Percentiles rank a stretch among this genome's conserved stretches.
Evolutionary conservation across 441 rosid genomes (phyloP).

Genomic region (Populus tomentosa): DNA sequence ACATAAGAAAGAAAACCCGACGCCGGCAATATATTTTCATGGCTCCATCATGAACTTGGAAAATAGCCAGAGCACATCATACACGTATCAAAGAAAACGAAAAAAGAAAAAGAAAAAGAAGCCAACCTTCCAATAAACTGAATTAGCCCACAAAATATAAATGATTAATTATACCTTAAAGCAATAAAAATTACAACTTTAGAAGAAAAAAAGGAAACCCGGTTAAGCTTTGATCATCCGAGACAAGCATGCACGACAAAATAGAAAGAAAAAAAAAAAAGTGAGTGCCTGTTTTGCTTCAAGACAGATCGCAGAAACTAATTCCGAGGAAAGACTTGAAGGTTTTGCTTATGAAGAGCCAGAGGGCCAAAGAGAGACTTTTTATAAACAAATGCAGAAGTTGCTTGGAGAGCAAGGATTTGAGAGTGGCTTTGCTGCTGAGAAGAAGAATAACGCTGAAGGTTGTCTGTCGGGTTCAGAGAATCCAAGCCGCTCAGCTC

Average conservation of each 20-base stretch:
- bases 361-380: not conserved
- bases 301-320: not conserved
- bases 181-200: not conserved
- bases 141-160: not conserved
- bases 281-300: too few species aligned
- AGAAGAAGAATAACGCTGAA: not conserved
- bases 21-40: too few species aligned
- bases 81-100: too few species aligned
- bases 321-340: not conserved
- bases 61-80: too few species aligned
- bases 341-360: not conserved
- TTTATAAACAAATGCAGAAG: not conserved
- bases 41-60: too few species aligned
- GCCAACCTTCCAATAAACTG: not conserved
- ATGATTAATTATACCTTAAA: not conserved
- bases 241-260: not conserved
- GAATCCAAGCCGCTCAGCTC: not conserved
- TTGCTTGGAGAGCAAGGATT: not conserved
- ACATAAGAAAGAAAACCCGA: too few species aligned
- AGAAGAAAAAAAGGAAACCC: not conserved
- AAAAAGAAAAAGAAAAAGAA: too few species aligned
- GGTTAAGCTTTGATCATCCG: not conserved
- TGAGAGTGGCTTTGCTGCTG: not conserved
- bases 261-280: too few species aligned
- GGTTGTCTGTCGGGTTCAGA: not conserved